Base-by-base conservation (phyloP, 345 rosid species). In the Erysimum cheiranthoides region DNA sequence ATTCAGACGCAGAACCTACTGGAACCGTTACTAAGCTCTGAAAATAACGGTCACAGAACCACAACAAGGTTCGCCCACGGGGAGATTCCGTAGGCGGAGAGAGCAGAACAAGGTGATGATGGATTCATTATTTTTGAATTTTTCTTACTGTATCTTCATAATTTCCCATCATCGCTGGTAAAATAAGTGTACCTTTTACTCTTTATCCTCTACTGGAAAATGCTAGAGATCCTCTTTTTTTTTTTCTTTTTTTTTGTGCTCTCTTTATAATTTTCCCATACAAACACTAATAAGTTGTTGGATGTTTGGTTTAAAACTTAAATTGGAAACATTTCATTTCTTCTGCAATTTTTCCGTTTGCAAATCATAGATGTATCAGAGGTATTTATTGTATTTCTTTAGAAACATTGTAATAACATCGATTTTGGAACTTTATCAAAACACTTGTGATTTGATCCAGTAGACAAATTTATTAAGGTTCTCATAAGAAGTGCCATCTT, bases 1-100 rank as follows among this genome's bases (percentile, higher is more conserved):
- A 91, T 96, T 96, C 93, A 86, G 98, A 84, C 98, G 99, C 84
- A 86, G 98, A 73, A 93, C 99, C 68, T 96, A 91, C 93, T 84
- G 89, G 93, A 87, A 87, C 91, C 86, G 99, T 30, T 91, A 96
- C 86, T 96, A 85, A 67, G 68, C 6, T 65, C 34, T 69, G 42
- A 38, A 68, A 14, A 68, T 5, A 40, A 51, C 16, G 21, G 40
- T 61, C 57, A 68, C 49, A 68, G 39, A 59, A 75, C 6, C 40
- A 10, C 66, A 70, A 10, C 66, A 70, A 70, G 43, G 43, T 56
- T 70, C 21, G 49, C 51, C 75, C 28, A 58, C 38, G 57, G 71
- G 58, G 25, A 73, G 65, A 51, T 52, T 36, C 68, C 46, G 18
- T 47, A 27, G 75, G 56, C 61, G 13, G 68, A 58, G 28, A 58